These are phyloP conservation scores for Psilocybe cyanescens DNA, from an alignment of 768 basidiomycete species.

Conservation along the genomic window DNA sequence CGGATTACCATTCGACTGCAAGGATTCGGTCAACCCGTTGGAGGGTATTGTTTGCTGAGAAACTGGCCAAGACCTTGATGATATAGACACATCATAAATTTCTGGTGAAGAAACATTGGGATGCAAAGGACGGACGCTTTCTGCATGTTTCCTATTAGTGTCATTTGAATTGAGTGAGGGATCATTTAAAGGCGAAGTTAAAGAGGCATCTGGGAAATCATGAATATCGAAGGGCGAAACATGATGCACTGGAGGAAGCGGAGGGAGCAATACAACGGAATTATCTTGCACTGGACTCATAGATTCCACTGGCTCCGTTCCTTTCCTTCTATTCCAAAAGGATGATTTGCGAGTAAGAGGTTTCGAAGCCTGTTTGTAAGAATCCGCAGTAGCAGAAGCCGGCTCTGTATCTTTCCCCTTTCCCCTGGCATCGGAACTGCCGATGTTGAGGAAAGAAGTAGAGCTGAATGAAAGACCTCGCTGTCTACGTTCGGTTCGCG, in stretches of 20 bases:
- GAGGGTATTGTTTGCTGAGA: not conserved
- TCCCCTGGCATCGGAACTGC: slow-evolving; percentile 42
- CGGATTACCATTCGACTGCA: slow-evolving; percentile 1
- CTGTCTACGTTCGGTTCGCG: slow-evolving; percentile 33
- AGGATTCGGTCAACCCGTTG: not conserved
- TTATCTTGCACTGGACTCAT: slow-evolving; percentile 13
- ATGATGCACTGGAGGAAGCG: slow-evolving; percentile 33
- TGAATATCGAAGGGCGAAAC: slow-evolving; percentile 30
- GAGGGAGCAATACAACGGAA: slow-evolving; percentile 15
- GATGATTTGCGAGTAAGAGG: slow-evolving; percentile 60
- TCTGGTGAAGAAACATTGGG: slow-evolving; percentile 4
- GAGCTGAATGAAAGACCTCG: slow-evolving; percentile 65
- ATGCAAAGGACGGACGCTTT: slow-evolving; percentile 1
- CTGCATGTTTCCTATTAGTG: slow-evolving; percentile 2
- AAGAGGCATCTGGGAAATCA: slow-evolving; percentile 8
- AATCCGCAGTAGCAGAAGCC: slow-evolving; percentile 4
- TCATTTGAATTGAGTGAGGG: not conserved
- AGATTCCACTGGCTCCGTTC: slow-evolving; percentile 4
- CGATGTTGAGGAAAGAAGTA: slow-evolving; percentile 39
- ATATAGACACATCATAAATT: not conserved
- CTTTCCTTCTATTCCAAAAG: slow-evolving; percentile 66
- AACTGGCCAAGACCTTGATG: slow-evolving; percentile 1
- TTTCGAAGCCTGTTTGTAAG: slow-evolving; percentile 36
- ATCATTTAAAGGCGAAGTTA: not conserved
- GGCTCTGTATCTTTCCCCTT: slow-evolving; percentile 45